Percentiles rank a stretch among this genome's conserved stretches.
These are phyloP conservation scores for Casuarina cunninghamiana DNA, from an alignment of 306 rosid genomes.

Conservation along the genomic window DNA sequence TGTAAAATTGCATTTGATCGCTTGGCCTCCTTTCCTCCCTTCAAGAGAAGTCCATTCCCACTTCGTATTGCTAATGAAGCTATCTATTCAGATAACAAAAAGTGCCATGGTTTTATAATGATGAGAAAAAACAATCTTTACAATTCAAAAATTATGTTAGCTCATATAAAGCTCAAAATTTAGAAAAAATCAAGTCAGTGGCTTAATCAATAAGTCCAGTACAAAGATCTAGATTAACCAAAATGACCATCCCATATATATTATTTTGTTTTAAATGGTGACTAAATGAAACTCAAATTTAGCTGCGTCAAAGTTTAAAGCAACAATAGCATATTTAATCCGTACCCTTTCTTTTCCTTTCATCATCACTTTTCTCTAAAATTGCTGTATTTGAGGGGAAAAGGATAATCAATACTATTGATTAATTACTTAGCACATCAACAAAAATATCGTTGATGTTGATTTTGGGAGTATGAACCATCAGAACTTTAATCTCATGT, in stretches of 20 bases:
- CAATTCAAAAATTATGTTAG: constrained; percentile 10
- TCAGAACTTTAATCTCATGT: constrained; percentile 1
- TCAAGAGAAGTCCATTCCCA: constrained; percentile 95
- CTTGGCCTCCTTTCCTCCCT: constrained; percentile 99
- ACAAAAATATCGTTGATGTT: not conserved
- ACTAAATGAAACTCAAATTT: not conserved
- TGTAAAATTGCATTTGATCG: constrained; percentile 90
- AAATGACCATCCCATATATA: not conserved
- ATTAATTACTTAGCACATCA: not conserved
- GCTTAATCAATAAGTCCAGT: constrained; percentile 14
- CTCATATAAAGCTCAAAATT: constrained; percentile 1
- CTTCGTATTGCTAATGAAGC: constrained; percentile 95
- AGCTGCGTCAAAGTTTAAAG: too few relatives aligned
- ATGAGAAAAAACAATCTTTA: constrained; percentile 14
- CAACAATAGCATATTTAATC: not conserved
- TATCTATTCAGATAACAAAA: constrained; percentile 57
- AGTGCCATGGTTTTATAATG: constrained; percentile 24
- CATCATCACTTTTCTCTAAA: too few relatives aligned
- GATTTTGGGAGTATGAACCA: not conserved
- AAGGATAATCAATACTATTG: not conserved
- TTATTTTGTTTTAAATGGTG: too few relatives aligned
- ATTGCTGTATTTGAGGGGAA: not conserved
- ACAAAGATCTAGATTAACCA: not conserved
- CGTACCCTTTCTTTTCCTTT: not conserved
- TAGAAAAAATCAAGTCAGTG: constrained; percentile 4